Evolutionary conservation across 495 filamentous ascomycete genomes (phyloP), one percentile per base, ranked within the genome.

Genomic region (Aspergillus affinis): DNA sequence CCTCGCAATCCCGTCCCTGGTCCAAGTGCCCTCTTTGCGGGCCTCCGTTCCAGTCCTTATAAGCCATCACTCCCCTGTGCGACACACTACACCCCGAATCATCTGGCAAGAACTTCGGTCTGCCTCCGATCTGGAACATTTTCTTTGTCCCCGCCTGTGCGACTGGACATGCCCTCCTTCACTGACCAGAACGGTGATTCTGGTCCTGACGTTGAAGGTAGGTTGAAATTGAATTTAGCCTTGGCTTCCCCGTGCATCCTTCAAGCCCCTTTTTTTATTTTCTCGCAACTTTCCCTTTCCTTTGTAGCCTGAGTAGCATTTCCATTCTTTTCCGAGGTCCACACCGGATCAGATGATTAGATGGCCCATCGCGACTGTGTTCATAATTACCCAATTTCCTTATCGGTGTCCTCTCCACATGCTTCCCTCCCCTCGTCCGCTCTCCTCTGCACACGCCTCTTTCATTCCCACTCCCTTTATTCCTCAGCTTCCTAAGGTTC

Each of bases 161-260:
- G 55, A 20, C 19, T 54, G 58, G 55, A 65, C 52, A 77, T 75
- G 70, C 72, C 72, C 52, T 77, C 73, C 49, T 65, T 74, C 65
- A 67, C 70, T 60, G 72, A 67, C 53, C 55, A 71, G 55, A 65
- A 66, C 51, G 55, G 60, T 57, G 66, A 67, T 51, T 57, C 61
- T 18, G 65, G 62, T 47, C 55, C 63, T 61, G 71, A 74, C 63
- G 49, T 66, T 61, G 63, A 69, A 74, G 75, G 75, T 78, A 75
- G 71, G 75, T 63, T 23, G 55, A 49, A 30, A 41, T 41, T 41
- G 45, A 30, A 15, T 58, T 50, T 51, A 48, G 45, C 55, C 12
- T 47, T 41, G 6, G 44, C 21, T 20, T 36, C 54, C 51, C 49
- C 50, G 46, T 48, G 55, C 17, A 51, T 63, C 47, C 53, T 48